These are phyloP conservation scores for Citeromyces matritensis DNA, from an alignment of 805 yeast genomes.

Conservation along the genomic window DNA sequence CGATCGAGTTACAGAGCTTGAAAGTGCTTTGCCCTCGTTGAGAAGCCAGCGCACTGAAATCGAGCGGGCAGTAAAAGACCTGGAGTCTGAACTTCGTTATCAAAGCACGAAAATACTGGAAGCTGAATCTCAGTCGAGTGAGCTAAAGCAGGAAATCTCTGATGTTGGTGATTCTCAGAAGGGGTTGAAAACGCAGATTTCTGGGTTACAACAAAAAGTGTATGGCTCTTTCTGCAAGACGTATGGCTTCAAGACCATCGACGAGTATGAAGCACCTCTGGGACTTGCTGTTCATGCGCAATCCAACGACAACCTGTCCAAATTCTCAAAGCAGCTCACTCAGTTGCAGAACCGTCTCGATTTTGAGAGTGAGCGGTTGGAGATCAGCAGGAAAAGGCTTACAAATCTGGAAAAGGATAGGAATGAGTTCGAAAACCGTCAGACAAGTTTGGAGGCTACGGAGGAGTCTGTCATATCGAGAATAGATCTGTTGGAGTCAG, in stretches of 20 bases:
- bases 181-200: slow-evolving; percentile 3
- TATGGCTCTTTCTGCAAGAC: slow-evolving; percentile 39
- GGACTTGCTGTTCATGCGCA: slow-evolving; percentile 29
- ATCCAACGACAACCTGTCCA: slow-evolving; percentile 45
- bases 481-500: slow-evolving; percentile 22
- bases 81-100: slow-evolving; percentile 31
- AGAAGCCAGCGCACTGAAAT: slow-evolving; percentile 12
- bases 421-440: slow-evolving; percentile 16
- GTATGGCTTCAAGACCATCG: slow-evolving; percentile 37
- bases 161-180: slow-evolving; percentile 13
- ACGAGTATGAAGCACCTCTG: slow-evolving; percentile 57
- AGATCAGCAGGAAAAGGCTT: slow-evolving; percentile 32
- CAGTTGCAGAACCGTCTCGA: slow-evolving; percentile 42
- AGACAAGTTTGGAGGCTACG: slow-evolving; percentile 13
- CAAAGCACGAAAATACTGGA: slow-evolving; percentile 15
- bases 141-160: slow-evolving; percentile 10
- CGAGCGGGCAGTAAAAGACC: slow-evolving; percentile 13
- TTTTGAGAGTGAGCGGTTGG: slow-evolving; percentile 49
- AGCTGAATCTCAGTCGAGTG: slow-evolving; percentile 8
- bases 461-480: slow-evolving; percentile 17
- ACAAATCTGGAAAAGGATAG: slow-evolving; percentile 24
- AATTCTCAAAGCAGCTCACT: slow-evolving; percentile 44
- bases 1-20: slow-evolving; percentile 36
- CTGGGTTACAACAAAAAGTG: slow-evolving; percentile 23
- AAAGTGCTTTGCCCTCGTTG: slow-evolving; percentile 14